Evolutionary conservation across 2,329 filamentous ascomycete genomes (phyloP), one percentile per base, ranked within the genome.

Genomic region (Neopestalotiopsis rosae): DNA sequence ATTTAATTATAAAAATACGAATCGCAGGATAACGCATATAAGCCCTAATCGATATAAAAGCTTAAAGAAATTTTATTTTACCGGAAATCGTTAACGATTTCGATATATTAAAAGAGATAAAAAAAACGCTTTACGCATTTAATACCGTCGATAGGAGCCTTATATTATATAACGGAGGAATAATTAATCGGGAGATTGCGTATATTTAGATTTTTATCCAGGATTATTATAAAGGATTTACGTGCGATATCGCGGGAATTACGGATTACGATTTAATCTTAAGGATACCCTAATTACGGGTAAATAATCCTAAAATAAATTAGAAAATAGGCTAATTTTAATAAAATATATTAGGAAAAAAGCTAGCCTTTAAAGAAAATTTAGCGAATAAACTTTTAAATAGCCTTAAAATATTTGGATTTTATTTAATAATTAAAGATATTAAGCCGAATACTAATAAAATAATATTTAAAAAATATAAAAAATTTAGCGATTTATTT

Each of bases 301-400:
- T 7, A 17, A 61, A 28, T 49, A 67, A 67, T 61, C 14, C 3
- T 49, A 61, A 61, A 67, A 24, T 67, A 34, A 67, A 59, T 7
- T 56, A 42, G 1, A 67, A 38, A 30, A 67, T 12, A 45, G 24
- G 49, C 34, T 1, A 67, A 32, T 61, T 57, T 20, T 45, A 38
- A 5, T 59, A 67, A 30, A 17, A 58, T 49, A 20, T 2, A 49
- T 7, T 1, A 64, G 14, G 2, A 64, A 64, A 17, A 24, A 4
- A 49, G 1, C 30, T 64, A 64, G 42, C 38, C 13, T 64, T 64
- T 45, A 49, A 45, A 28, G 12, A 24, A 12, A 4, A 28, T 30
- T 28, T 45, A 14, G 49, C 45, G 32, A 57, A 58, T 0, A 2
- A 40, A 57, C 17, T 9, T 3, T 56, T 66, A 66, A 30, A 40